Base-by-base conservation (phyloP, 192 early-diverging fungal genomes). In the Gaertneriomyces semiglobifer region DNA sequence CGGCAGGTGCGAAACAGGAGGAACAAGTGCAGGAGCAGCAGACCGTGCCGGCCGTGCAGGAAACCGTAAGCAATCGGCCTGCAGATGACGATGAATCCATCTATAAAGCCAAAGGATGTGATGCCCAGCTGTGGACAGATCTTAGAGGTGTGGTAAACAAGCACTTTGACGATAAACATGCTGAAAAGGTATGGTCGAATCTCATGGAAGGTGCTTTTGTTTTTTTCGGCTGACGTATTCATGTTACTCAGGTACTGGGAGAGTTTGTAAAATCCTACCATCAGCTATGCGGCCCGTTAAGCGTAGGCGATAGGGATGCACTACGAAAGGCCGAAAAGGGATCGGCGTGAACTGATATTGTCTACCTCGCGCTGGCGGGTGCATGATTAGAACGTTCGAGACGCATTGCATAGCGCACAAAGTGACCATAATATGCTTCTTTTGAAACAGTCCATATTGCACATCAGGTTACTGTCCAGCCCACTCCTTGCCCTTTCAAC, bases 261-360 rank as follows among this genome's bases (percentile, higher is more conserved):
- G 56, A 63, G 33, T 64, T 71, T 63, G 62, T 65, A 10, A 25
- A 65, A 50, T 58, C 62, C 19, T 71, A 71, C 43, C 69, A 71
- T 63, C 44, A 42, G n/a, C 57, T 71, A 1, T 71, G 69, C 39
- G 69, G 69, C 7, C 62, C 61, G 8, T 40, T 71, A 12, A 51
- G 54, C 0, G 52, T 53, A 10, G 43, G 42, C 5, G 55, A 71
- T 50, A 53, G 69, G 10, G 62, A 58, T 25, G 69, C 69, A 6
- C 46, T 71, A 9, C 16, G 44, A 33, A 71, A 71, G 44, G 69
- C 69, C 5, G 66, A 68, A 44, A 4, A 33, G 25, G 25, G 25
- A 33, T 33, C 25, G 2, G 25, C 25, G 25, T 33, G 25, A 33
- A 33, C 1, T 33, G 25, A 33, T 33, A 33, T 33, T 33, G 25